phyloP scores from a whole-genome alignment of 2,329 filamentous ascomycete genomes.

The Neofusicoccum parvum region DNA sequence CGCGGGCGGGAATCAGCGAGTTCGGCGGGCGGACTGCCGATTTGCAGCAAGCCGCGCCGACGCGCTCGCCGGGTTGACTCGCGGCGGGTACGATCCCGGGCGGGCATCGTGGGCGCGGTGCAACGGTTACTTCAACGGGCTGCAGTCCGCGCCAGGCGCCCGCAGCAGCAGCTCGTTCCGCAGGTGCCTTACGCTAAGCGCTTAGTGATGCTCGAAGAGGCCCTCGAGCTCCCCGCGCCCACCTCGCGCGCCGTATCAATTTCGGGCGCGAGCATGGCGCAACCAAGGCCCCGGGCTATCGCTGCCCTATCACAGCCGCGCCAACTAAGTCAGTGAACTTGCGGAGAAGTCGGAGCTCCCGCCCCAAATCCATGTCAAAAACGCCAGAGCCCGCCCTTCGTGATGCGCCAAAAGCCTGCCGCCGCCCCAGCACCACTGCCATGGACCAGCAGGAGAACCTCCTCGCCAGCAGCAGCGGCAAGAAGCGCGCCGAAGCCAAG shows the following conservation, averaged over 20 bases:
- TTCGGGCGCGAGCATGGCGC: constrained; percentile 12
- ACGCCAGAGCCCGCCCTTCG: neutral
- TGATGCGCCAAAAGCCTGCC: neutral
- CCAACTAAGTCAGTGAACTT: neutral
- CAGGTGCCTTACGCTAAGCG: constrained; percentile 18
- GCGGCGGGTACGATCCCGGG: neutral
- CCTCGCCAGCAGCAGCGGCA: constrained; percentile 11
- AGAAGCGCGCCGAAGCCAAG: constrained; percentile 9
- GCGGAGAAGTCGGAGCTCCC: constrained; percentile 15
- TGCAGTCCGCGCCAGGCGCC: constrained; percentile 3
- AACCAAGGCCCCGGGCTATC: constrained; percentile 16
- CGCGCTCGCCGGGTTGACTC: neutral
- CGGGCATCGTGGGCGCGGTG: neutral
- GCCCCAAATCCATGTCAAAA: neutral
- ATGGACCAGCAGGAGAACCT: constrained; percentile 15
- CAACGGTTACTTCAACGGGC: constrained; percentile 13
- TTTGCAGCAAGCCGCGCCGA: neutral
- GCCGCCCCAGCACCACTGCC: neutral
- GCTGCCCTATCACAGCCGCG: constrained; percentile 15
- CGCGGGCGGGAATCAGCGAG: neutral
- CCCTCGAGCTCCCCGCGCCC: neutral
- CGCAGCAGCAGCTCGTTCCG: neutral
- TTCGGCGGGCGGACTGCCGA: neutral
- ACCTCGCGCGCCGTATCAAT: constrained; percentile 8
- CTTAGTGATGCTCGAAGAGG: constrained; percentile 12